Evolutionary conservation across 2,329 filamentous ascomycete genomes (phyloP).

Genomic region (Xylariaceae sp.): DNA sequence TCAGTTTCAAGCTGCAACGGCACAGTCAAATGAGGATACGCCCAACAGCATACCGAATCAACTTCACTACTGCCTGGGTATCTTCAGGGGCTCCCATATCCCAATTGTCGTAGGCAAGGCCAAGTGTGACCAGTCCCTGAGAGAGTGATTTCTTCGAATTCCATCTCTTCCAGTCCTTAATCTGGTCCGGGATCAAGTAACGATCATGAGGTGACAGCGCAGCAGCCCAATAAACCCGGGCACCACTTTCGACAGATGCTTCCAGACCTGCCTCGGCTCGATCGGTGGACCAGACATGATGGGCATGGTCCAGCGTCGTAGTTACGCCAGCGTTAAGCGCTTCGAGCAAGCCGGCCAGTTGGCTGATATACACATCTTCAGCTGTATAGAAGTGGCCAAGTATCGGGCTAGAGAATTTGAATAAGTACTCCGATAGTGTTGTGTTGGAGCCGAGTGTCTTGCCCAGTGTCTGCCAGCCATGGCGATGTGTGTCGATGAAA

Average conservation of each 20-base stretch:
- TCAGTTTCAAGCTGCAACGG: background rate
- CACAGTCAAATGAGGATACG: background rate
- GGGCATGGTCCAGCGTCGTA: constrained; percentile 48
- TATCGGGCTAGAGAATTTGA: constrained; percentile 35
- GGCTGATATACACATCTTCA: constrained; percentile 43
- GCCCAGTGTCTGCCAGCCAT: constrained; percentile 51
- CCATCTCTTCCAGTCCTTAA: constrained; percentile 37
- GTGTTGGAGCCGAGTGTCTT: constrained; percentile 49
- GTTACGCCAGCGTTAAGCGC: constrained; percentile 49
- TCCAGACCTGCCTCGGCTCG: constrained; percentile 40
- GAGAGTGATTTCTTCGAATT: constrained; percentile 26
- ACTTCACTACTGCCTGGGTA: constrained; percentile 29
- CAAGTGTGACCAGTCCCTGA: constrained; percentile 33
- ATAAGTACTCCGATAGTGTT: constrained; percentile 44
- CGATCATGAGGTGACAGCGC: constrained; percentile 35
- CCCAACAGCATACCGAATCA: constrained; percentile 30
- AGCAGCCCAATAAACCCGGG: constrained; percentile 43
- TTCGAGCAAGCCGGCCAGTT: constrained; percentile 44
- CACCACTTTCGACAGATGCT: constrained; percentile 44
- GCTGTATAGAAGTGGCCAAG: constrained; percentile 32
- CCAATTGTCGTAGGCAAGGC: constrained; percentile 39
- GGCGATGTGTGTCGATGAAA: constrained; percentile 52
- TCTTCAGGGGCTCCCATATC: constrained; percentile 26
- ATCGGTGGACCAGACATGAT: constrained; percentile 41
- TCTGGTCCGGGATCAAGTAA: constrained; percentile 34